phyloP scores from a whole-genome alignment of 2,329 filamentous ascomycete species.

The Cladosporium phlei region DNA sequence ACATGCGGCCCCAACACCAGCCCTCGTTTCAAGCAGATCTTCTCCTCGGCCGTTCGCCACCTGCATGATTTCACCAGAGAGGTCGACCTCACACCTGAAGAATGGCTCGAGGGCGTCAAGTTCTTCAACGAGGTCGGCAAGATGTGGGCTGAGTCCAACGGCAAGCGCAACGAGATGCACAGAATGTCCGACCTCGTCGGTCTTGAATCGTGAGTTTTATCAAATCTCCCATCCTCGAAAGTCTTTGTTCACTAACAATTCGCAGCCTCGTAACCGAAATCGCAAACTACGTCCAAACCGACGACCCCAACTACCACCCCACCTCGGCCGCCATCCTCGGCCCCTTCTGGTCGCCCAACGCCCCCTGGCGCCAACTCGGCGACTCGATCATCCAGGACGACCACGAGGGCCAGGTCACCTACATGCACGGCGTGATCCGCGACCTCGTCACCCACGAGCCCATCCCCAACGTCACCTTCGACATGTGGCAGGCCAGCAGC shows the following conservation, averaged over 20 bases:
- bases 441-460: constrained; percentile 61
- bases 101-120: constrained; percentile 71
- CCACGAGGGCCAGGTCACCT: constrained; percentile 55
- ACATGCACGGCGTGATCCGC: constrained; percentile 65
- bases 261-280: constrained; percentile 61
- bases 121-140: constrained; percentile 68
- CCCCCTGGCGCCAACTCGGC: constrained; percentile 66
- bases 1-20: constrained; percentile 66
- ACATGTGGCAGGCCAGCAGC: constrained; percentile 72
- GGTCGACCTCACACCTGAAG: constrained; percentile 69
- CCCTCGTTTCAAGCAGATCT: constrained; percentile 60
- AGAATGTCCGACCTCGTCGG: constrained; percentile 69
- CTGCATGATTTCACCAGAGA: constrained; percentile 76
- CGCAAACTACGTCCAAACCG: constrained; percentile 56
- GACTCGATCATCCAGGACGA: constrained; percentile 61
- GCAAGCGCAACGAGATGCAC: constrained; percentile 69
- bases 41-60: constrained; percentile 62
- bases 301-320: constrained; percentile 55
- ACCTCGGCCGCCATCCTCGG: constrained; percentile 74
- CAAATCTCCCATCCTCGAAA: background rate
- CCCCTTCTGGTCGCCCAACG: constrained; percentile 72
- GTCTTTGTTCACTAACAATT: background rate
- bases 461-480: constrained; percentile 64
- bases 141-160: constrained; percentile 44
- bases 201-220: constrained; percentile 58